Conservation (phyloP, 495 filamentous ascomycete genomes). For the Aspergillus egyptiacus region DNA sequence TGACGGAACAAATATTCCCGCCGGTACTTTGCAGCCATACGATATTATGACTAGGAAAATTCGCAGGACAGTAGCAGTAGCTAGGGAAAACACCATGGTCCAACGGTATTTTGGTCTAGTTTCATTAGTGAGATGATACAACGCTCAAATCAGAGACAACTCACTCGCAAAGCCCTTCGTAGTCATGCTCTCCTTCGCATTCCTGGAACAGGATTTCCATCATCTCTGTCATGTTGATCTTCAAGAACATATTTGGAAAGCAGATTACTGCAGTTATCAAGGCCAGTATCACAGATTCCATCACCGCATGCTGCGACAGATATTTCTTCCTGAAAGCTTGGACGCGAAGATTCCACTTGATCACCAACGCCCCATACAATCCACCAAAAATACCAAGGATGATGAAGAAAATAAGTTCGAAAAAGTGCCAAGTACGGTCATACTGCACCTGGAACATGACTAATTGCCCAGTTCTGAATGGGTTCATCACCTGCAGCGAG, state of each 20-base stretch:
- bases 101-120: slow-evolving; percentile 58
- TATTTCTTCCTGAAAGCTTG: slow-evolving; percentile 96
- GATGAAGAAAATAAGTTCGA: slow-evolving; percentile 89
- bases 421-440: slow-evolving; percentile 96
- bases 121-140: slow-evolving; percentile 20
- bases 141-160: slow-evolving; percentile 15
- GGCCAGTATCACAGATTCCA: slow-evolving; percentile 84
- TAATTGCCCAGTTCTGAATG: slow-evolving; percentile 93
- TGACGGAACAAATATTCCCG: slow-evolving; percentile 94
- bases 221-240: slow-evolving; percentile 98
- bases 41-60: slow-evolving; percentile 89
- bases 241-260: slow-evolving; percentile 91
- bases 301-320: slow-evolving; percentile 72
- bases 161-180: slow-evolving; percentile 84
- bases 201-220: slow-evolving; percentile 97
- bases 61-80: slow-evolving; percentile 74
- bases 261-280: slow-evolving; percentile 81
- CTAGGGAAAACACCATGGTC: slow-evolving; percentile 72
- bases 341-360: slow-evolving; percentile 92
- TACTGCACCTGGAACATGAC: slow-evolving; percentile 99
- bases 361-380: slow-evolving; percentile 93
- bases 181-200: slow-evolving; percentile 89
- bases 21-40: slow-evolving; percentile 96
- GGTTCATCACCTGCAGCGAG: slow-evolving; percentile 69
- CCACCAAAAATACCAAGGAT: slow-evolving; percentile 90